Conservation (phyloP, 371 early-diverging fungal genomes). For the Mortierella sp. region DNA sequence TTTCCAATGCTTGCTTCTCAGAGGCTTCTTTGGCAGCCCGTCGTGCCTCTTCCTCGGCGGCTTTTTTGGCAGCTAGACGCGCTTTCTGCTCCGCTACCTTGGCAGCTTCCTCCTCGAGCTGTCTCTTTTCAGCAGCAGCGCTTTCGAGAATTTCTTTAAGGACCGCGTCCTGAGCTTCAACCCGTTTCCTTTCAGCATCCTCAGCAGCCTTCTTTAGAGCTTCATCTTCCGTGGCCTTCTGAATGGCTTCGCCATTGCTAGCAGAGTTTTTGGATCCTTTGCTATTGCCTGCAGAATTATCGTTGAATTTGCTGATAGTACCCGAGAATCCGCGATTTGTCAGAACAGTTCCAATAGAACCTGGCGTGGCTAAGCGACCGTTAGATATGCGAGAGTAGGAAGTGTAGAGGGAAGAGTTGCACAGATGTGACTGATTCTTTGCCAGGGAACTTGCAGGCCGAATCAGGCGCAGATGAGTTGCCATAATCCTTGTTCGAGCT, state of each 20-base stretch:
- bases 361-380: constrained; percentile 8
- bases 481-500: constrained; percentile 25
- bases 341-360: background rate
- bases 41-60: constrained; percentile 9
- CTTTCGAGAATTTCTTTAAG: constrained; percentile 52
- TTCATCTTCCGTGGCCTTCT: constrained; percentile 14
- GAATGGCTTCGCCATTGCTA: background rate
- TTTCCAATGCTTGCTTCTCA: constrained; percentile 15
- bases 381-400: constrained; percentile 5
- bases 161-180: constrained; percentile 41
- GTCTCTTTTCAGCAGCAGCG: constrained; percentile 50
- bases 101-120: constrained; percentile 43
- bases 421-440: background rate
- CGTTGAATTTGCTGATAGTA: constrained; percentile 5
- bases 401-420: background rate
- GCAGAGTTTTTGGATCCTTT: constrained; percentile 2
- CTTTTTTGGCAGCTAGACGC: constrained; percentile 15
- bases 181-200: constrained; percentile 35
- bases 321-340: constrained; percentile 23
- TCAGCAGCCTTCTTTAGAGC: constrained; percentile 11
- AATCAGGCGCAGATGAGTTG: constrained; percentile 26
- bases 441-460: constrained; percentile 24
- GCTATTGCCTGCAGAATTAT: background rate
- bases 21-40: constrained; percentile 13
- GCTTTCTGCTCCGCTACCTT: constrained; percentile 15